Percentiles rank a stretch among this genome's conserved stretches.
These are phyloP conservation scores for Fusarium heterosporum DNA, from an alignment of 2,329 filamentous ascomycete species.

Conservation along the genomic window DNA sequence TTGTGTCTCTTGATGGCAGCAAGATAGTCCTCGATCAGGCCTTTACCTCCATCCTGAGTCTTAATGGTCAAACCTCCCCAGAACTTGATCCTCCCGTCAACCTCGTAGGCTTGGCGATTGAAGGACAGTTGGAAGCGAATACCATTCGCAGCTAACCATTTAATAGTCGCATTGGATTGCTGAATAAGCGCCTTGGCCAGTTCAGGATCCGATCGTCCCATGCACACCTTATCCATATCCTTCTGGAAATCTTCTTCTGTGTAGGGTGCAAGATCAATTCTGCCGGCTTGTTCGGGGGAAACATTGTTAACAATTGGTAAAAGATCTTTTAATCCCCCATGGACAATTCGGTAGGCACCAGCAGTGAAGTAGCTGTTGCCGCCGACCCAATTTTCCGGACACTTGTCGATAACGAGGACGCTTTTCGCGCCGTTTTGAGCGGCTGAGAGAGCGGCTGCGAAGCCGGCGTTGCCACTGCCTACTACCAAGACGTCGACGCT, in stretches of 20 bases:
- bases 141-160: slow-evolving; percentile 19
- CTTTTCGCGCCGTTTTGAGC: slow-evolving; percentile 6
- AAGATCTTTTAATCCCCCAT: not conserved
- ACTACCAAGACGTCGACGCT: slow-evolving; percentile 12
- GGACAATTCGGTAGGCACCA: slow-evolving; percentile 20
- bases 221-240: slow-evolving; percentile 20
- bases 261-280: slow-evolving; percentile 17
- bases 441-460: slow-evolving; percentile 20
- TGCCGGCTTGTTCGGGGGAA: slow-evolving; percentile 1
- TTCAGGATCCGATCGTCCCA: slow-evolving; percentile 19
- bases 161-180: slow-evolving; percentile 15
- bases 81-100: slow-evolving; percentile 16
- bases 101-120: slow-evolving; percentile 17
- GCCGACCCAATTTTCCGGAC: slow-evolving; percentile 16
- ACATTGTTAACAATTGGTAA: slow-evolving; percentile 23
- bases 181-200: slow-evolving; percentile 5
- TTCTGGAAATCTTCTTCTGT: slow-evolving; percentile 10
- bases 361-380: slow-evolving; percentile 23
- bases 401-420: slow-evolving; percentile 4
- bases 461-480: slow-evolving; percentile 24
- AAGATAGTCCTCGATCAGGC: slow-evolving; percentile 20
- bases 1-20: slow-evolving; percentile 1
- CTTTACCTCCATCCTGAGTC: slow-evolving; percentile 18
- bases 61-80: slow-evolving; percentile 22
- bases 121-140: slow-evolving; percentile 22